Base-by-base conservation (phyloP, 192 early-diverging fungal genomes). In the Mortierella alpina region DNA sequence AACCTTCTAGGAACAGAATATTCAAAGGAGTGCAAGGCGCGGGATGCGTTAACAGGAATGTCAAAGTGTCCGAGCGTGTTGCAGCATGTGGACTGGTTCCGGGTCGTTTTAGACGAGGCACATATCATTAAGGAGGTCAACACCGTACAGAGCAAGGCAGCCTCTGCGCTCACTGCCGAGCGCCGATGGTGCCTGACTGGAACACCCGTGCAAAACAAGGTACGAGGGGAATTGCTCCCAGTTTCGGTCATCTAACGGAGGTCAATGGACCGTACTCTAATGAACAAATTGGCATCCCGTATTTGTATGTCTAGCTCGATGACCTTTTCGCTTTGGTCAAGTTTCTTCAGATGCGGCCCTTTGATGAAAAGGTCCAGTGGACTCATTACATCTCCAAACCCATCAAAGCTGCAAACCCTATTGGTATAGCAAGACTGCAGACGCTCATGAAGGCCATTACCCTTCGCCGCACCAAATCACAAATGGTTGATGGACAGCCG, bases 51-150 rank as follows among this genome's bases (percentile, higher is more conserved):
- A n/a, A 52, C 18, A 15, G 80, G 67, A 46, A 18, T 50, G 15
- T 75, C 80, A 13, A 71, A 63, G 45, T 44, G 53, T 11, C 73
- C 61, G n/a, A 73, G 70, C 22, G 79, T 73, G 8, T 62, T 96
- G 39, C 89, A 89, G 23, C 79, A 86, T 1, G 84, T 97, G 1
- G 86, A 95, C 52, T 99, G 93, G 91, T 91, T 92, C 71, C 84
- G 97, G 45, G 87, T 97, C 18, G 91, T 99, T 10, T 81, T 99
- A 45, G 97, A 99, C 75, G 97, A 99, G 82, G 97, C 97, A 0
- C 97, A 99, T 76, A 88, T 91, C 22, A 97, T 99, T 63, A 97
- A 97, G 63, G 92, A 94, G 71, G 83, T 88, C 12, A 91, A 86
- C 46, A 96, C 93, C n/a, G 77, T 86, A 17, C 92, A 94, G 15